Percentiles rank a stretch among this genome's conserved stretches.
phyloP scores from a whole-genome alignment of 2,329 filamentous ascomycete species.

The Curvularia eragrostidis region DNA sequence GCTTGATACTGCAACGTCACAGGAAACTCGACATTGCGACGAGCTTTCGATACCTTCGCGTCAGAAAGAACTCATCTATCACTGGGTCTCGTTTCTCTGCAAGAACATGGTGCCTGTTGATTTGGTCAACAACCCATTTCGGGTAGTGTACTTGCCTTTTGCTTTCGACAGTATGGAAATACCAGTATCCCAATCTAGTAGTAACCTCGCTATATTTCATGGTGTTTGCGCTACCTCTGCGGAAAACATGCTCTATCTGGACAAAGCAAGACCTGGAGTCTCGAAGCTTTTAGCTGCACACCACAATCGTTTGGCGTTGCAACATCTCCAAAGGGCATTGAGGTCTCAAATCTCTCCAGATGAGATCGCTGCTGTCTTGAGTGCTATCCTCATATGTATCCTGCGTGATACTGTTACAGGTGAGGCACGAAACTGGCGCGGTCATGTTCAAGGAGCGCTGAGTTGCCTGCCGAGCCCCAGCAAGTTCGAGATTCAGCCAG shows the following conservation, averaged over 20 bases:
- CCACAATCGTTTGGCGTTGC: background rate
- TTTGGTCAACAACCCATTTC: background rate
- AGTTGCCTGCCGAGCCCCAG: background rate
- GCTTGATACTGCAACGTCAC: no score
- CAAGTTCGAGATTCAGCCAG: background rate
- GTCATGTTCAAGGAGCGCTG: background rate
- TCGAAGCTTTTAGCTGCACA: background rate
- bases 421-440: background rate
- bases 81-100: background rate
- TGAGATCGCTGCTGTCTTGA: background rate
- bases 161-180: background rate
- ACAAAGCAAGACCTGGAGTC: background rate
- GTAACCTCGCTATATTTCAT: background rate
- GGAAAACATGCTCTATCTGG: background rate
- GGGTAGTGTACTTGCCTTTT: background rate
- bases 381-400: background rate
- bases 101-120: background rate
- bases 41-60: background rate
- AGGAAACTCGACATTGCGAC: background rate
- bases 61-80: background rate
- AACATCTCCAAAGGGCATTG: background rate
- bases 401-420: background rate
- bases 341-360: background rate
- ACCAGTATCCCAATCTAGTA: background rate
- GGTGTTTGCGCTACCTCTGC: background rate